Base-by-base conservation (phyloP, 2,329 filamentous ascomycete genomes). In the Tolypocladium guangdongense region DNA sequence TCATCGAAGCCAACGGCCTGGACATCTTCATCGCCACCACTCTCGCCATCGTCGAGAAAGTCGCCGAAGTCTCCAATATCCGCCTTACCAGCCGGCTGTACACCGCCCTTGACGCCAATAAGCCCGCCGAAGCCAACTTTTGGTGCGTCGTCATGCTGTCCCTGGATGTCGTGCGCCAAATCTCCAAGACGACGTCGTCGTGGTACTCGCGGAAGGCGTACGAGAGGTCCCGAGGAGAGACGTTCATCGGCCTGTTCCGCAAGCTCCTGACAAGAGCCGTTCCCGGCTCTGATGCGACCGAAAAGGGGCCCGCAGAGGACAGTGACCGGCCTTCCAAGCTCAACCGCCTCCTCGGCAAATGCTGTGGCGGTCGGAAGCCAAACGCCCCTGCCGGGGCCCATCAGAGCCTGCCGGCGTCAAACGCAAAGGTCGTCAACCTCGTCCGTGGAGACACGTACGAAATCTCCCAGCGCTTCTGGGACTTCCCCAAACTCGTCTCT, bases 341-440 rank as follows among this genome's bases (percentile, higher is more conserved):
- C 1, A 51, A 53, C 4, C 54, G 58, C 0, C 54, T 64, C 46
- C 57, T 64, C 14, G 53, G 51, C 11, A 51, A 45, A 18, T 56
- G 58, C 16, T 64, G 58, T 7, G 56, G 62, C 2, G 49, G 55
- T 16, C 59, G 57, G 4, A 63, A 61, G 41, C 50, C 53, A 11
- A 62, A 52, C 1, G 10, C n/a, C 6, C 24, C 32, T 1, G 3
- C 53, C 1, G 45, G 43, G 3, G 30, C 50, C 4, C 16, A 41
- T 0, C 52, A 82, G 4, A 69, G 66, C 41, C 64, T 63, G 53
- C 80, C 86, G 2, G 89, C 90, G 0, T 90, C 88, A 0, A 92
- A 91, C 70, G 90, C 90, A 8, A 95, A 95, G 64, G 93, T 96
- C 51, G 78, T 96, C 56, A 96, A 95, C 61, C 70, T 96, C 2